Base-by-base conservation (phyloP, 768 basidiomycete species). In the Mycena crocata region DNA sequence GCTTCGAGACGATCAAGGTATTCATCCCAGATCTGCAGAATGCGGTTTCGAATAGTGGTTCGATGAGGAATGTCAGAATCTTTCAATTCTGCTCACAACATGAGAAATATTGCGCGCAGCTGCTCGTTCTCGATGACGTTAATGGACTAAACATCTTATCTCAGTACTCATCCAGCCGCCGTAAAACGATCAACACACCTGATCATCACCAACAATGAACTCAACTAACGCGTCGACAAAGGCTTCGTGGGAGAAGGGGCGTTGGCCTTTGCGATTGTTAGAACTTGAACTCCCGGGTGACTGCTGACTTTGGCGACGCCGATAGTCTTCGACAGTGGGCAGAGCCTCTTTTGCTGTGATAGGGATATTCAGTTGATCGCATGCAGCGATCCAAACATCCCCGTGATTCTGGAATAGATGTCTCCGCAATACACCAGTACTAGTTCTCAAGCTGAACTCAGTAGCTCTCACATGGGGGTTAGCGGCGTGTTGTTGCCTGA, bases 21-120 rank as follows among this genome's bases (percentile, higher is more conserved):
- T 45, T 74, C 64, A 10, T 75, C 71, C 63, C 65, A 75, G 5
- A 71, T 44, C 54, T 78, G 59, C 31, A 63, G 57, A 32, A 80
- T 67, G 13, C 67, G 67, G 3, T 71, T 69, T 0, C 71, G 70
- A 14, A 78, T 70, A 0, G 59, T 70, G 1, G 77, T 71, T 12
- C 72, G 69, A 68, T 75, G 73, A 15, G 76, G 78, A 52, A 78
- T 79, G 63, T 78, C 77, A 3, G 52, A 7, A n/a, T n/a, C n/a
- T n/a, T n/a, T n/a, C n/a, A n/a, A n/a, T n/a, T n/a, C n/a, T n/a
- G n/a, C n/a, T n/a, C 72, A 57, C 4, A 79, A 61, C 61, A 77
- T 57, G 42, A 76, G 57, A 55, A 77, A 71, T 10, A 68, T 64
- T 8, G 26, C 50, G 3, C 68, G 66, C 8, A 74, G 59, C 19